Conservation (phyloP, 2,329 filamentous ascomycete species). For the Trichoderma simmonsii region DNA sequence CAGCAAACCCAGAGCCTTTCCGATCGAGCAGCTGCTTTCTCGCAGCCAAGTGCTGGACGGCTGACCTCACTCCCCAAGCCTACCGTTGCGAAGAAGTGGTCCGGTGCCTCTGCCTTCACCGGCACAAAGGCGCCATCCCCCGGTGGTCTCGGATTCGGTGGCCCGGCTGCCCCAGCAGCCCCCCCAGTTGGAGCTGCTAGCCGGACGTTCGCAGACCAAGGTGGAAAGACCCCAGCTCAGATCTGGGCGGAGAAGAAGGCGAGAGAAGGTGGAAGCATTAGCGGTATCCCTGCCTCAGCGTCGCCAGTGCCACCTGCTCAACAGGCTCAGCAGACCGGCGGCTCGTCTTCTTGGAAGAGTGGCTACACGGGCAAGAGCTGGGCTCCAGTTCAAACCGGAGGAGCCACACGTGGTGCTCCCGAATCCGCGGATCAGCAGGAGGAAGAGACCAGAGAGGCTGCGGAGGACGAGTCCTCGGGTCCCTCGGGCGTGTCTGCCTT, state of each 20-base stretch:
- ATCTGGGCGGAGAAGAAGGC: conserved; percentile 98
- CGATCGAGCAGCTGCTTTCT: conserved; percentile 75
- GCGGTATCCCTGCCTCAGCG: conserved; percentile 42
- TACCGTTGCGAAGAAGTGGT: conserved; percentile 89
- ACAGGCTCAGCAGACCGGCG: conserved; percentile 71
- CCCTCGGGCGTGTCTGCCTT: conserved; percentile 68
- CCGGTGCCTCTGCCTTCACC: conserved; percentile 65
- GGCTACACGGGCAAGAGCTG: conserved; percentile 87
- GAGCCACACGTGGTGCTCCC: conserved; percentile 54
- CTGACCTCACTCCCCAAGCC: conserved; percentile 89
- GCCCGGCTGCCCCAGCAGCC: conserved; percentile 51
- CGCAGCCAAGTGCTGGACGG: conserved; percentile 62
- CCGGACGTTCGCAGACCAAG: conserved; percentile 89
- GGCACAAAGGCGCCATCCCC: conserved; percentile 89
- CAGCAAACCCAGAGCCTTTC: conserved; percentile 56
- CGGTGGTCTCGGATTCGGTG: conserved; percentile 61
- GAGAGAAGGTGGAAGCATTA: conserved; percentile 55
- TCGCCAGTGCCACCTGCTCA: conserved; percentile 54
- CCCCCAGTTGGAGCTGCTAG: conserved; percentile 74
- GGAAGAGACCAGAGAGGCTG: conserved; percentile 48
- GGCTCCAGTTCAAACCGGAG: conserved; percentile 72
- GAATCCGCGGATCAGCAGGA: conserved; percentile 54
- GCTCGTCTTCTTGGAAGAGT: conserved; percentile 84
- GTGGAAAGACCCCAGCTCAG: conserved; percentile 94
- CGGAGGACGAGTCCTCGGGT: conserved; percentile 52